Evolutionary conservation across 306 rosid species (phyloP), one percentile per base, ranked within the genome.

Genomic region (Urtica urens): DNA sequence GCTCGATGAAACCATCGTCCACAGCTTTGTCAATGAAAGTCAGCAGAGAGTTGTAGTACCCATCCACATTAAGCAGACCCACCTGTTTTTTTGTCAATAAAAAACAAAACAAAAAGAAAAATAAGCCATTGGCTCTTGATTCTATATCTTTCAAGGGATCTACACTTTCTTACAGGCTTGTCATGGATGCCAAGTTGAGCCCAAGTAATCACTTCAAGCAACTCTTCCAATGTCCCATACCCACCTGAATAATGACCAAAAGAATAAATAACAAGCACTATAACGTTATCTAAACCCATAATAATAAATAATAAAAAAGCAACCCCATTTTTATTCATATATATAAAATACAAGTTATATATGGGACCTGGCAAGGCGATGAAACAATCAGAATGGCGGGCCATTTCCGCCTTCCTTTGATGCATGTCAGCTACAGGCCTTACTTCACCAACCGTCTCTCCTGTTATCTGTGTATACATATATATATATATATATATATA

Each of bases 341-440:
- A 7, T 42, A 30, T 45, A 20, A 21, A 6, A 37, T 19, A 11
- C 17, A 49, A 30, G 17, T 61, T 42, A 56, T 14, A 51, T 38
- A 17, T 53, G 63, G 53, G 64, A 76, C 82, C 83, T 62, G 83
- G 80, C 29, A 77, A 61, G 23, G 83, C 83, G 46, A 77, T 73
- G 22, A 72, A 77, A 45, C 77, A 69, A 73, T 77, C 83, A 29
- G 83, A 69, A 58, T 69, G 77, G 63, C 77, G 79, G 47, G 83
- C 83, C 83, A 77, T 77, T 66, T 73, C 80, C n/a, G 83, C 83
- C 41, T 77, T 77, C 31, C 80, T 62, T 66, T 77, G 72, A 57
- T 77, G 84, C 84, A 77, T 77, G 69, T 63, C 77, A 21, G 77
- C 74, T 40, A 77, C 79, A 26, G 76, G 59, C 60, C 51, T 68